phyloP scores from a whole-genome alignment of 495 filamentous ascomycete species.

The Podospora fimiseda region DNA sequence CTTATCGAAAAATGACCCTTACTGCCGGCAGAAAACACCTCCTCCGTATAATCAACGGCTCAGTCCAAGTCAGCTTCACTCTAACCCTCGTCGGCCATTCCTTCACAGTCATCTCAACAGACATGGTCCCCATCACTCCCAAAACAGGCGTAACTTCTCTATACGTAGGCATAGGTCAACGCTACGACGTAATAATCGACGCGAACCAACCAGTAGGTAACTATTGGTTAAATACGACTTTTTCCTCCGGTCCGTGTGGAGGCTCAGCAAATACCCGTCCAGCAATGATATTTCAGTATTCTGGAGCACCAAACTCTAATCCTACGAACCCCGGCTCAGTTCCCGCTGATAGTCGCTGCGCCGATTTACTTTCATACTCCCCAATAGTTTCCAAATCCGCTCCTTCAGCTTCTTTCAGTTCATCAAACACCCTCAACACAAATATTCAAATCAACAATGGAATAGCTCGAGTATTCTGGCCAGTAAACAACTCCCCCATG shows the following conservation, averaged over 20 bases:
- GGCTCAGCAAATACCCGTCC: constrained; percentile 17
- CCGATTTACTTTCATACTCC: constrained; percentile 15
- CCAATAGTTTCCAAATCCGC: constrained; percentile 20
- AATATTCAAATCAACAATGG: constrained; percentile 5
- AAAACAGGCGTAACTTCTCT: constrained; percentile 36
- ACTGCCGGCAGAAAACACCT: constrained; percentile 41
- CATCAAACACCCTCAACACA: constrained; percentile 8
- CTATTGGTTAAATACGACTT: constrained; percentile 53
- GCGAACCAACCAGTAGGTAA: constrained; percentile 46
- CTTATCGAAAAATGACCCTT: constrained; percentile 33
- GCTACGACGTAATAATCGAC: constrained; percentile 62
- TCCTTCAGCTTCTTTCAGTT: constrained; percentile 4
- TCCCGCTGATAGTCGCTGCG: constrained; percentile 11
- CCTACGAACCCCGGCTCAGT: constrained; percentile 17
- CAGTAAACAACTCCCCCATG: constrained; percentile 27
- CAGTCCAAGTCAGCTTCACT: constrained; percentile 43
- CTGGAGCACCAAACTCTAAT: constrained; percentile 14
- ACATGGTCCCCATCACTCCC: constrained; percentile 48
- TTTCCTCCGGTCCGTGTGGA: constrained; percentile 22
- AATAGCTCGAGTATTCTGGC: constrained; percentile 20
- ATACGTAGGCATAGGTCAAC: constrained; percentile 59
- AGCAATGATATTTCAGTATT: constrained; percentile 38
- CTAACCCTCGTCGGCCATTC: constrained; percentile 49
- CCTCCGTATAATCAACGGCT: constrained; percentile 53
- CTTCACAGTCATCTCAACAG: constrained; percentile 46